phyloP scores from a whole-genome alignment of 495 filamentous ascomycete genomes.

The Aspergillus ellipticus region DNA sequence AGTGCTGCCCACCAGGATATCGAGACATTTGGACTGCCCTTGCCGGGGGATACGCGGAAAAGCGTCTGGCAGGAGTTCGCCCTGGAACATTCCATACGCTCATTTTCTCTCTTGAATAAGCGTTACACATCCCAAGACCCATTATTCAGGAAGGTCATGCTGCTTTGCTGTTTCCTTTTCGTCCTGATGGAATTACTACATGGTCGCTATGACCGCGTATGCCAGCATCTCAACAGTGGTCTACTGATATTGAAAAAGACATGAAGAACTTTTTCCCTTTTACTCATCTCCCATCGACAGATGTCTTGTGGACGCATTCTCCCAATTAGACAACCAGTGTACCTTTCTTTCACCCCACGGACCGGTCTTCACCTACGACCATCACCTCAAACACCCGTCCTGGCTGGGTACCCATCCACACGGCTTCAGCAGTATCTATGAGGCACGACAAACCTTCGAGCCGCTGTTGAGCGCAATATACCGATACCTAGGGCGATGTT shows the following conservation, averaged over 20 bases:
- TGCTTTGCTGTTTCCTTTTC: slow-evolving; percentile 23
- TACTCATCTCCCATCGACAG: not conserved
- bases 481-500: slow-evolving; percentile 17
- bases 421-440: not conserved
- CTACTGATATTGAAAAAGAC: slow-evolving; percentile 19
- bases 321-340: slow-evolving; percentile 16
- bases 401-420: not conserved
- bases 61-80: slow-evolving; percentile 18
- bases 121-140: slow-evolving; percentile 18
- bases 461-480: slow-evolving; percentile 10
- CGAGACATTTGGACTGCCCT: slow-evolving; percentile 12
- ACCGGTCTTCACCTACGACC: slow-evolving; percentile 9
- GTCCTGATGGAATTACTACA: slow-evolving; percentile 16
- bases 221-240: slow-evolving; percentile 18
- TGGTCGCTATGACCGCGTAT: slow-evolving; percentile 13
- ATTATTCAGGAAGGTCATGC: slow-evolving; percentile 9
- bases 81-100: slow-evolving; percentile 16
- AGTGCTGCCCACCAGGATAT: slow-evolving; percentile 21
- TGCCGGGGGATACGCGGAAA: slow-evolving; percentile 14
- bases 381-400: not conserved
- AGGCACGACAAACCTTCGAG: slow-evolving; percentile 6
- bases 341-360: slow-evolving; percentile 9
- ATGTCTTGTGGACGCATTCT: slow-evolving; percentile 8
- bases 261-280: no score
- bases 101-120: slow-evolving; percentile 8